These are phyloP conservation scores for Clarkia xantiana DNA, from an alignment of 345 rosid species.

Conservation along the genomic window DNA sequence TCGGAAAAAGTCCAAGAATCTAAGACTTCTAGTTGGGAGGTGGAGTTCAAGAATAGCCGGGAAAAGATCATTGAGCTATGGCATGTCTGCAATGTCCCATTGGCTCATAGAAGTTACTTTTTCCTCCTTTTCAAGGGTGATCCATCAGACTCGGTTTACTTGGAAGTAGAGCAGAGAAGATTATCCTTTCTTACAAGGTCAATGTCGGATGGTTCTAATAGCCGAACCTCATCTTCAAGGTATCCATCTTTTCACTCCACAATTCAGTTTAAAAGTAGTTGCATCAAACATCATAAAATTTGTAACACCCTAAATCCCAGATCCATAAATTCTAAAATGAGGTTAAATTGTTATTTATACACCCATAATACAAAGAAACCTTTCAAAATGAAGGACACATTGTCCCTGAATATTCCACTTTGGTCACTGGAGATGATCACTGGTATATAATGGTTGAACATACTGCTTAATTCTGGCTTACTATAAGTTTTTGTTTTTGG, in stretches of 20 bases:
- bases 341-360: too few relatives aligned
- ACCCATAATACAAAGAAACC: too few relatives aligned
- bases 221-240: background rate
- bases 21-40: background rate
- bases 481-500: too few relatives aligned
- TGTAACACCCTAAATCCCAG: too few relatives aligned
- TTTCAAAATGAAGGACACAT: too few relatives aligned
- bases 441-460: too few relatives aligned
- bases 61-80: constrained; percentile 10
- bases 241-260: background rate
- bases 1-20: background rate
- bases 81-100: constrained; percentile 4
- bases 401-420: too few relatives aligned
- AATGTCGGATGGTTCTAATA: background rate
- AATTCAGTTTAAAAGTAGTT: too few relatives aligned
- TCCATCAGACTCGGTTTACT: constrained; percentile 8
- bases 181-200: constrained; percentile 1
- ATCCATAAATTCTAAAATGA: too few relatives aligned
- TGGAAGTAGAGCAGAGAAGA: constrained; percentile 10
- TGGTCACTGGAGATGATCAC: too few relatives aligned
- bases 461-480: too few relatives aligned
- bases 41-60: constrained; percentile 3
- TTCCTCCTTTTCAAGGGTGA: constrained; percentile 9
- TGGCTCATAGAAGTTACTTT: constrained; percentile 8
- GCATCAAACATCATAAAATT: too few relatives aligned